Percentiles rank a stretch among this genome's conserved stretches.
Evolutionary conservation across 140 eudicot genomes (phyloP).

Genomic region (Cichorium intybus): DNA sequence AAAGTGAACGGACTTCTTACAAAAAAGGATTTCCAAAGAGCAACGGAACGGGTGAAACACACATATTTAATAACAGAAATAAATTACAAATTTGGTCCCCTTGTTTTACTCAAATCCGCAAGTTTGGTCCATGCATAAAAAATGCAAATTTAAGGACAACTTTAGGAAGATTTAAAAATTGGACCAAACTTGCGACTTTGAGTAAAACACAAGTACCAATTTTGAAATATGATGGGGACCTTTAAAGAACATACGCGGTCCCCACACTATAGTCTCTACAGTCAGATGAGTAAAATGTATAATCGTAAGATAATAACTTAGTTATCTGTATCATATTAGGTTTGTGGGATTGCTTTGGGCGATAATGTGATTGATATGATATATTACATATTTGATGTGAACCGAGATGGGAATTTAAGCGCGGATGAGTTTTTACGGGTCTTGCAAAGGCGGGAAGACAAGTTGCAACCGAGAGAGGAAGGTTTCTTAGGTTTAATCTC

Average conservation of each 20-base stretch:
- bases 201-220: too few species aligned
- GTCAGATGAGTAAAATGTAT: background rate
- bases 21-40: conserved; percentile 73
- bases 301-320: background rate
- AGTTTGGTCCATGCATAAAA: background rate
- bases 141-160: too few species aligned
- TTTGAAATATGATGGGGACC: too few species aligned
- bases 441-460: conserved; percentile 67
- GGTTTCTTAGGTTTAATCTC: conserved; percentile 52
- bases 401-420: conserved; percentile 78
- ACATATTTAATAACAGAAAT: background rate
- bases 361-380: conserved; percentile 66
- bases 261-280: too few species aligned
- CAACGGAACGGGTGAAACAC: conserved; percentile 49
- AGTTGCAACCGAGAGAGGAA: conserved; percentile 42
- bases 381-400: conserved; percentile 67
- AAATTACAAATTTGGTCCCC: background rate
- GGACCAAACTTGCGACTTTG: too few species aligned
- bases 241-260: background rate
- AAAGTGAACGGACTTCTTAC: conserved; percentile 71
- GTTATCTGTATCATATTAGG: conserved; percentile 32
- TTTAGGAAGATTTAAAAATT: too few species aligned
- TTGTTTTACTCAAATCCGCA: background rate
- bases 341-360: conserved; percentile 67
- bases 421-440: conserved; percentile 82